A percentile compares a stretch with the other conserved stretches of the same genome.
These are phyloP conservation scores for Ambrosia hybrid DNA, from an alignment of 140 eudicot species.

Conservation along the genomic window DNA sequence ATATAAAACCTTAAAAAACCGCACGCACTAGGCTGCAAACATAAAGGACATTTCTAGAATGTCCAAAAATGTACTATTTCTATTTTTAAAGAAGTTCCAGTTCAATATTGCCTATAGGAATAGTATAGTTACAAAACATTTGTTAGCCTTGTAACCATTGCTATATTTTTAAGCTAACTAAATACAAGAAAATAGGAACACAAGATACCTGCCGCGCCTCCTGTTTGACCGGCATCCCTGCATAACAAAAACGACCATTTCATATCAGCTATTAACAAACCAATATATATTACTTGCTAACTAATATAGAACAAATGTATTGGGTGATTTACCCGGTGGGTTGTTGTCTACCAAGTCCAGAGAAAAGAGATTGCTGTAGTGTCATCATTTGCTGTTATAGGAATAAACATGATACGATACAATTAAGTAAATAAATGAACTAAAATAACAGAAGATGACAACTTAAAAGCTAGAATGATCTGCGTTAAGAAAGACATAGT, in stretches of 20 bases:
- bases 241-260: slow-evolving; percentile 12
- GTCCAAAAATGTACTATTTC: no score
- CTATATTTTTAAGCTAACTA: slow-evolving; percentile 8
- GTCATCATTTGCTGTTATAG: slow-evolving; percentile 58
- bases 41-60: no score
- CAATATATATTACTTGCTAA: not conserved
- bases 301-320: not conserved
- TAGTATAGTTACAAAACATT: no score
- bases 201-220: slow-evolving; percentile 51
- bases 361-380: slow-evolving; percentile 55
- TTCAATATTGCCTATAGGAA: no score
- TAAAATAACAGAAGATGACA: slow-evolving; percentile 5
- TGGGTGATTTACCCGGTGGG: slow-evolving; percentile 43
- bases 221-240: slow-evolving; percentile 64
- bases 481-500: no score
- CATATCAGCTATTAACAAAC: not conserved
- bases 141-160: not conserved
- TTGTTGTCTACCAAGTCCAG: slow-evolving; percentile 52
- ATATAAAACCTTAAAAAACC: not conserved
- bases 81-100: no score
- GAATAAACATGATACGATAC: slow-evolving; percentile 9
- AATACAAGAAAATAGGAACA: not conserved
- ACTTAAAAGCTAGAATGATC: no score
- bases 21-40: not conserved
- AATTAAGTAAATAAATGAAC: slow-evolving; percentile 3